Evolutionary conservation across 352 stramenopile genomes (phyloP), one percentile per base, ranked within the genome.

Genomic region (Pythium pyrilobum): DNA sequence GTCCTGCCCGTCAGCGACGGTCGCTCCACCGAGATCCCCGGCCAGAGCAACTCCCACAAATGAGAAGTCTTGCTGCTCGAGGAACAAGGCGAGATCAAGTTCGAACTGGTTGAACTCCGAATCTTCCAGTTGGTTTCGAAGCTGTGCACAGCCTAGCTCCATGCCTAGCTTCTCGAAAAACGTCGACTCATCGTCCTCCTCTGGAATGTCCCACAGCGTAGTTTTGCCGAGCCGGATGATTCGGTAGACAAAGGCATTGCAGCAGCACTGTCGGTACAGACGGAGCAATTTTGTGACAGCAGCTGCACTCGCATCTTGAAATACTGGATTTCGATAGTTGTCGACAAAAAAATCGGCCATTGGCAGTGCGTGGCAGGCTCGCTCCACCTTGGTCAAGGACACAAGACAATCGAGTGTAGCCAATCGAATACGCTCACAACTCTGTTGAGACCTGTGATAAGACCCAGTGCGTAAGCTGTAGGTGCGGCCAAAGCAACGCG

Each of bases 171-270:
- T 50, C 2, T 23, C 10, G 31, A 51, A 62, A 18, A 56, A 62
- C 2, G 54, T 39, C 7, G 23, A 2, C 5, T 67, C 52, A 23
- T 48, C 31, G 18, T 41, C 41, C 20, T 50, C 18, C 9, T 20
- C n/a, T 11, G 41, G 11, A 10, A 34, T 24, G 13, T 4, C 34
- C 59, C 59, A 67, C 46, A 67, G 24, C 13, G 59, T 38, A 5
- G 56, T 63, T 5, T 55, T 50, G 2, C 59, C 52, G 2, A 67
- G 43, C 9, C 59, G 59, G 11, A 67, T 52, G 24, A 67, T 56
- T 2, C 59, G 59, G 24, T 63, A 67, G 5, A 63, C 39, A 18
- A 33, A 44, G 7, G 53, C 47, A 27, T 67, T 67, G 37, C 59
- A 67, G 39, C 51, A 59, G 25, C 52, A 55, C 3, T 28, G 47